A percentile compares a stretch with the other conserved stretches of the same genome.
Evolutionary conservation across 768 basidiomycete species (phyloP).

Genomic region (Gelatoporia subvermispora): DNA sequence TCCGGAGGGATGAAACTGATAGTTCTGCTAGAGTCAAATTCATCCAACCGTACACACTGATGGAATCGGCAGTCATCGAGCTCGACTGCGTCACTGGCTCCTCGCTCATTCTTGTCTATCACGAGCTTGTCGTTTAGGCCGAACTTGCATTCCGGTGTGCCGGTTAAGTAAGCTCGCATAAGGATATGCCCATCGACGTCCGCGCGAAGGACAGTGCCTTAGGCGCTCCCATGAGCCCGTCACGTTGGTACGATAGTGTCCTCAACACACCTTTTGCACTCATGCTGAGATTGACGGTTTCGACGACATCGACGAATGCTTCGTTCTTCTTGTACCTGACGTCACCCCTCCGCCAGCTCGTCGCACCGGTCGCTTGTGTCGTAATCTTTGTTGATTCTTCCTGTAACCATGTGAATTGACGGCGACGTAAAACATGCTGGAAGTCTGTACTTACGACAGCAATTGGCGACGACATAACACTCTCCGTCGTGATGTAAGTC

Average conservation of each 20-base stretch:
- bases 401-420: conserved; percentile 34
- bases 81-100: conserved; percentile 72
- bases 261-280: conserved; percentile 78
- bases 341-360: conserved; percentile 91
- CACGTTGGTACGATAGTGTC: not conserved
- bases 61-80: conserved; percentile 98
- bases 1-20: conserved; percentile 98
- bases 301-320: conserved; percentile 99
- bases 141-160: conserved; percentile 98
- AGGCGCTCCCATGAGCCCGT: too few species aligned
- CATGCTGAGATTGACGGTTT: conserved; percentile 95
- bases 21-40: conserved; percentile 89
- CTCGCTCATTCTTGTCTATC: conserved; percentile 74
- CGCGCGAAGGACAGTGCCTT: conserved; percentile 86
- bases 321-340: conserved; percentile 99
- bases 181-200: conserved; percentile 97
- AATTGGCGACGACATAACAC: conserved; percentile 80
- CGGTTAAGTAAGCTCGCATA: conserved; percentile 96
- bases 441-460: conserved; percentile 56
- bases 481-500: conserved; percentile 97
- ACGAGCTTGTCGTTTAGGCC: conserved; percentile 98
- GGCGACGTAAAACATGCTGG: not conserved
- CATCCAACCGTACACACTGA: conserved; percentile 92
- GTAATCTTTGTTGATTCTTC: conserved; percentile 98
- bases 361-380: conserved; percentile 93